Base-by-base conservation (phyloP, 805 yeast species). In the Metschnikowia similis region DNA sequence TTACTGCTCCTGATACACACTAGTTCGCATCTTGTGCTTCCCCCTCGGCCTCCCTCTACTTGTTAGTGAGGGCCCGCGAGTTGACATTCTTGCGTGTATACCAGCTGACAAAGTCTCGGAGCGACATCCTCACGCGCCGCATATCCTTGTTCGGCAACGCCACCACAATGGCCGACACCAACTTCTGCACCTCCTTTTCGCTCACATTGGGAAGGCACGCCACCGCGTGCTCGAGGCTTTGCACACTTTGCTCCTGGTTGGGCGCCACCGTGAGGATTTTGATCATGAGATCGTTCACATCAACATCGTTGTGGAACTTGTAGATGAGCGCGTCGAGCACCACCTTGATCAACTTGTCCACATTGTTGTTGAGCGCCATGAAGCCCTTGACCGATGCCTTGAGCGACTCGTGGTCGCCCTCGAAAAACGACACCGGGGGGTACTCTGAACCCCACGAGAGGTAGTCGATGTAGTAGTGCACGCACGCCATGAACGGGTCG, bases 71-170 rank as follows among this genome's bases (percentile, higher is more conserved):
- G 10, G 59, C 55, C 30, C 61, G 38, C 10, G 55, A 41, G 37
- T 56, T 76, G 21, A 88, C 78, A 58, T 88, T 86, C 64, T 89
- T 85, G 58, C 96, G 74, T 31, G 84, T 70, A 67, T 89, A 90
- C 94, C 96, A 87, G 48, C 77, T 81, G 36, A 88, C 81, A 63
- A 91, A 92, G 62, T 86, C 92, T 59, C 83, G 80, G 48, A 91
- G 71, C 41, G 87, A 77, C 3, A 82, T 72, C 59, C 96, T 79
- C 27, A 89, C 82, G 55, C 88, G 79, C 64, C 92, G 79, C 65
- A 75, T 83, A 66, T 89, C 91, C 59, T 81, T 84, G 26, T 84
- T 81, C 35, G 75, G 77, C 45, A 88, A 70, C 0, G 94, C 86
- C 11, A 69, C 72, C n/a, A 74, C 75, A 5, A 85, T 73, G 1